phyloP scores from a whole-genome alignment of 2,329 filamentous ascomycete genomes.

The Coniosporium tulheliwenetii region DNA sequence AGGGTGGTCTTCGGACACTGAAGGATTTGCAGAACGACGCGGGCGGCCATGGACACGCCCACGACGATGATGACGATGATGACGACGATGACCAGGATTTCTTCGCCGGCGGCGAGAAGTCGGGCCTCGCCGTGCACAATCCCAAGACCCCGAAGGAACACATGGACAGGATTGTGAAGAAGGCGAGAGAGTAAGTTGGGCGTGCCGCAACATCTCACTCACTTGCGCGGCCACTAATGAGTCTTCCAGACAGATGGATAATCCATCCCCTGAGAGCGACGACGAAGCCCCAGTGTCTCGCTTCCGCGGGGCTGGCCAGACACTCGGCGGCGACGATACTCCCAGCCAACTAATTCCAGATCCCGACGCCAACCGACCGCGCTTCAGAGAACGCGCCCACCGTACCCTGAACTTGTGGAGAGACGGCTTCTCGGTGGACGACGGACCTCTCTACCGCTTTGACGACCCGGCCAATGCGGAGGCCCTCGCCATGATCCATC shows the following conservation, averaged over 20 bases:
- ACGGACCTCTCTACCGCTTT: constrained; percentile 62
- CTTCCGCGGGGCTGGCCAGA: constrained; percentile 59
- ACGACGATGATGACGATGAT: constrained; percentile 42
- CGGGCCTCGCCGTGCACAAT: constrained; percentile 52
- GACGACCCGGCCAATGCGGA: constrained; percentile 62
- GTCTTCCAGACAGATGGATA: no score
- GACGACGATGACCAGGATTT: constrained; percentile 50
- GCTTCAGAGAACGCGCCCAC: constrained; percentile 37
- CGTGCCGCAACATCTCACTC: no score
- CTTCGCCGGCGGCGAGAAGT: constrained; percentile 78
- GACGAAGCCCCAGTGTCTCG: constrained; percentile 36
- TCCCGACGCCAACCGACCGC: constrained; percentile 25
- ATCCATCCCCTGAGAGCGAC: constrained; percentile 25
- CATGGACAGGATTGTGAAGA: constrained; percentile 33
- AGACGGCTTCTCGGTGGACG: constrained; percentile 74
- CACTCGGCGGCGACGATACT: constrained; percentile 61
- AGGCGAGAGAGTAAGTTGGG: constrained; percentile 25
- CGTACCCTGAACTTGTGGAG: constrained; percentile 67
- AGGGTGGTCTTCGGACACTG: constrained; percentile 24
- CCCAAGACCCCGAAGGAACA: constrained; percentile 36
- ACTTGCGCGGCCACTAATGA: no score
- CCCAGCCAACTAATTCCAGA: constrained; percentile 55
- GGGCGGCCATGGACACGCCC: constrained; percentile 34
- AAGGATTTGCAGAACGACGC: constrained; percentile 28
- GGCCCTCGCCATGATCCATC: constrained; percentile 60